These are phyloP conservation scores for Ceratocystis colombiana DNA, from an alignment of 2,329 filamentous ascomycete species.

Conservation along the genomic window DNA sequence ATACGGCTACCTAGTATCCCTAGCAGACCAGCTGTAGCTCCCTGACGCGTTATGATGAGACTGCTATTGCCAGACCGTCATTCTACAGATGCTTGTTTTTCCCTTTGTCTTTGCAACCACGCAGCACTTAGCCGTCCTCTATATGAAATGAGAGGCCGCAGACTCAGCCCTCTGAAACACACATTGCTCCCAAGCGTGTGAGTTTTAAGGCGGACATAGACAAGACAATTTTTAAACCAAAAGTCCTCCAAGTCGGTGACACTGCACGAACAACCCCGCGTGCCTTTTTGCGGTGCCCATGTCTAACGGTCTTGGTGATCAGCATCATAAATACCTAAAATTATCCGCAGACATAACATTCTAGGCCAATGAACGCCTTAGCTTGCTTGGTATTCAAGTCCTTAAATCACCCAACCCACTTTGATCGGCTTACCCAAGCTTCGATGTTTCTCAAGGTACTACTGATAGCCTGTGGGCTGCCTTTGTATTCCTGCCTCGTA, in stretches of 20 bases:
- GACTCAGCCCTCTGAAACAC: background rate
- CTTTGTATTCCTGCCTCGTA: background rate
- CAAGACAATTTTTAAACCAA: background rate
- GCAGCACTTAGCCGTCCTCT: no score
- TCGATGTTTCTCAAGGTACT: background rate
- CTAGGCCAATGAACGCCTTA: background rate
- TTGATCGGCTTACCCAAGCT: background rate
- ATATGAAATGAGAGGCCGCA: background rate
- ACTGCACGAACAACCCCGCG: background rate
- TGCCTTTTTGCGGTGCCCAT: background rate
- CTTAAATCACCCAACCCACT: background rate
- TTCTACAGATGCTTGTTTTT: no score
- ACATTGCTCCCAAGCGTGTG: background rate
- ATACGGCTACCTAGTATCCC: no score
- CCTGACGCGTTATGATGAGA: no score
- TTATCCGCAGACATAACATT: background rate
- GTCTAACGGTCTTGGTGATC: background rate
- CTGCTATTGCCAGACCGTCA: no score
- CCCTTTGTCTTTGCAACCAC: no score
- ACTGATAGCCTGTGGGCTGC: background rate
- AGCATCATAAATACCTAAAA: background rate
- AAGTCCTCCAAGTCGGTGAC: slow-evolving; percentile 1
- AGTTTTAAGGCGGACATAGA: background rate
- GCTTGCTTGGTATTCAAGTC: background rate
- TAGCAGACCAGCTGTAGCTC: no score